These are phyloP conservation scores for Russula emetica DNA, from an alignment of 768 basidiomycete genomes.

Conservation along the genomic window DNA sequence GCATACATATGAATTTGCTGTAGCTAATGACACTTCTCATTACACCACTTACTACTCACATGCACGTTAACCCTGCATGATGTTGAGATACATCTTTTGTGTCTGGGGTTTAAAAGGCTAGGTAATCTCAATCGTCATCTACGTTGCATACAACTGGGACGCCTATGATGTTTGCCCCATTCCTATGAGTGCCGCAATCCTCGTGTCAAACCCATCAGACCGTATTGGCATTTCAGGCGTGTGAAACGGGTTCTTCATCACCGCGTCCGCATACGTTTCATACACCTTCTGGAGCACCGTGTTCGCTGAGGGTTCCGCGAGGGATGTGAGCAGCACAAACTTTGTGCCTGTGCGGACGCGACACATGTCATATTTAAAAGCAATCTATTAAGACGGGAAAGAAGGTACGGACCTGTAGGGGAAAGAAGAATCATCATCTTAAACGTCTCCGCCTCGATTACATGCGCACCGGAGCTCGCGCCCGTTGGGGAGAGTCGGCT, in stretches of 20 bases:
- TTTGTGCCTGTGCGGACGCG: constrained; percentile 67
- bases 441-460: constrained; percentile 95
- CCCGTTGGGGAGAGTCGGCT: constrained; percentile 82
- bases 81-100: background rate
- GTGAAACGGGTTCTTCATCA: constrained; percentile 99
- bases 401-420: constrained; percentile 62
- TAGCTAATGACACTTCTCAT: constrained; percentile 20
- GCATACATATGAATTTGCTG: background rate
- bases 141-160: background rate
- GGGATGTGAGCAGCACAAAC: constrained; percentile 86
- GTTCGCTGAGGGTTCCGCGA: constrained; percentile 67
- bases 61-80: too few relatives aligned
- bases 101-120: background rate
- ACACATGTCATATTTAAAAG: background rate
- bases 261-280: constrained; percentile 89
- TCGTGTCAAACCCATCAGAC: constrained; percentile 79
- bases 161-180: constrained; percentile 16
- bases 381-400: background rate
- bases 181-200: constrained; percentile 53
- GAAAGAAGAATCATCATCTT: constrained; percentile 91
- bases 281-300: constrained; percentile 79
- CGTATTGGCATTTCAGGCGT: constrained; percentile 99
- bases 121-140: background rate
- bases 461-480: constrained; percentile 79
- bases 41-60: constrained; percentile 1